A percentile compares a stretch with the other conserved stretches of the same genome.
phyloP scores from a whole-genome alignment of 495 filamentous ascomycete species.

The Aspergillus campestris region DNA sequence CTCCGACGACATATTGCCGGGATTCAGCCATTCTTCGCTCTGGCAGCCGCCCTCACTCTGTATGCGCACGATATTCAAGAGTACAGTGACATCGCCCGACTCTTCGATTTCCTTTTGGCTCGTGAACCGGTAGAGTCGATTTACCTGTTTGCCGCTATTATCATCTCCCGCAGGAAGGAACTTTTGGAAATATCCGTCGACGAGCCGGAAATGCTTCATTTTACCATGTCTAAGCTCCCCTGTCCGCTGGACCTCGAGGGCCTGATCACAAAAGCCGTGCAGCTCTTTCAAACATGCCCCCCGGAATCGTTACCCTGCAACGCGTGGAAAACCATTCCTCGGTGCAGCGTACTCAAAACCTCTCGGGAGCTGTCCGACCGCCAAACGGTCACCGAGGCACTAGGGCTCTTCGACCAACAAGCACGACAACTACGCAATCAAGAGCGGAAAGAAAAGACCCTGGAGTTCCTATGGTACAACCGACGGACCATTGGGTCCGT shows the following conservation, averaged over 20 bases:
- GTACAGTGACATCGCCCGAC: conserved; percentile 74
- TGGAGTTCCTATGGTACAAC: conserved; percentile 50
- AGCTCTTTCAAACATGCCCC: conserved; percentile 56
- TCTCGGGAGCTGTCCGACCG: conserved; percentile 40
- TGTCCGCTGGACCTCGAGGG: conserved; percentile 73
- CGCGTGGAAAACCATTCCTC: conserved; percentile 64
- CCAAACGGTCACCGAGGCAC: conserved; percentile 52
- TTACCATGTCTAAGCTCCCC: conserved; percentile 78
- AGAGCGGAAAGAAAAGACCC: conserved; percentile 47
- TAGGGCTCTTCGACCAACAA: conserved; percentile 59
- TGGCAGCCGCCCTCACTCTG: conserved; percentile 82
- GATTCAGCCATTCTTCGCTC: conserved; percentile 84
- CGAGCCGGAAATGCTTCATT: conserved; percentile 92
- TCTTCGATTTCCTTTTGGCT: conserved; percentile 88
- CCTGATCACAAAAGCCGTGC: conserved; percentile 55
- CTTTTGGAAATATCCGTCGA: conserved; percentile 72
- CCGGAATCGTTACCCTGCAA: conserved; percentile 57
- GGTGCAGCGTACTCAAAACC: conserved; percentile 77
- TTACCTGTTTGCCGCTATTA: conserved; percentile 86
- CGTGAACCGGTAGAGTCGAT: conserved; percentile 75
- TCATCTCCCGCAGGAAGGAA: conserved; percentile 69
- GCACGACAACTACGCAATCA: conserved; percentile 54
- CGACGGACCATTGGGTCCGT: conserved; percentile 46
- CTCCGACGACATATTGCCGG: conserved; percentile 64
- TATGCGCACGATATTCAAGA: conserved; percentile 94